Conservation (phyloP, 1,284 basidiomycete genomes). For the Tilletia setariae region DNA sequence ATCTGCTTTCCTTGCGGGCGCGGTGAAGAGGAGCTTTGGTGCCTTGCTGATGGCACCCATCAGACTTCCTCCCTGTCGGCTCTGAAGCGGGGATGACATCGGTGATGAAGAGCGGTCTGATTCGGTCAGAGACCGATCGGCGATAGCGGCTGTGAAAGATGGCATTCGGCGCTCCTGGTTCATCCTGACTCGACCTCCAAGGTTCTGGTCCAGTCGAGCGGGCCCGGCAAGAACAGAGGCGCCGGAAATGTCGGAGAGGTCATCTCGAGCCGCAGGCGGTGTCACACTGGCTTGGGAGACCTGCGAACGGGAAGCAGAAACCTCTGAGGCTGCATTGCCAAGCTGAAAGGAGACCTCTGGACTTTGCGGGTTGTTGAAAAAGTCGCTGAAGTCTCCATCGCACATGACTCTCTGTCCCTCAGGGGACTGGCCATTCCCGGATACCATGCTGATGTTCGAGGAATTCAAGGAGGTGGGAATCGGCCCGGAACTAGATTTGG, state of each 20-base stretch:
- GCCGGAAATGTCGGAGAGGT: slow-evolving; percentile 4
- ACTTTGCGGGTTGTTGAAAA: slow-evolving; percentile 11
- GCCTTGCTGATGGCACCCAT: too few species aligned
- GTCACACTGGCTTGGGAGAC: too few species aligned
- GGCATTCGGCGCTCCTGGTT: not conserved
- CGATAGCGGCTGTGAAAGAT: not conserved
- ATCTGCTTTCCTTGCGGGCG: too few species aligned
- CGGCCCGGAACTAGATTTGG: not conserved
- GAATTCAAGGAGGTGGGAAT: not conserved
- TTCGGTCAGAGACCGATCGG: slow-evolving; percentile 6
- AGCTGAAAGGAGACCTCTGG: not conserved
- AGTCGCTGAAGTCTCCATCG: slow-evolving; percentile 3
- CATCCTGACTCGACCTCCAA: not conserved
- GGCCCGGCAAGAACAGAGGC: not conserved
- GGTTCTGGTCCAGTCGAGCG: not conserved
- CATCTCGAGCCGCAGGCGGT: not conserved
- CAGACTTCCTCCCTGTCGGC: not conserved
- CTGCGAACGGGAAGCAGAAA: too few species aligned
- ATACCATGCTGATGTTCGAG: not conserved
- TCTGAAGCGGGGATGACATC: slow-evolving; percentile 4
- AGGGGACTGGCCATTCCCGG: not conserved
- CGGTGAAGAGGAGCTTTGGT: too few species aligned
- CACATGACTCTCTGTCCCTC: not conserved
- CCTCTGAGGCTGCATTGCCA: not conserved
- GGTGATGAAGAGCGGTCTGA: slow-evolving; percentile 11